Evolutionary conservation across 371 early-diverging fungal genomes (phyloP).

Genomic region (Apophysomyces sp.): DNA sequence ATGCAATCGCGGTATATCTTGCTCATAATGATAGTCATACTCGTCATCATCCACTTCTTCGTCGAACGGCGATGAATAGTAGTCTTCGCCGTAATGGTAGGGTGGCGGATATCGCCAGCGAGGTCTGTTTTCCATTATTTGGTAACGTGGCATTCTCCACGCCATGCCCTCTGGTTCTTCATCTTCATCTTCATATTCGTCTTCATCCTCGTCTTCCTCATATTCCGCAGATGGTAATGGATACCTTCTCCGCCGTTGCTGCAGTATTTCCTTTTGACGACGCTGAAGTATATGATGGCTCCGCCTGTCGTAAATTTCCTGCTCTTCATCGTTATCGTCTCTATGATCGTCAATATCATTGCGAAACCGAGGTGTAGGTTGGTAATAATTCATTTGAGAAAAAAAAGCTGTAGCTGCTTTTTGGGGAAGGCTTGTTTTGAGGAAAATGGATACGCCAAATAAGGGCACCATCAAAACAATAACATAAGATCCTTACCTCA

Average conservation of each 20-base stretch:
- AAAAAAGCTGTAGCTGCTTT: not conserved
- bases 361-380: not conserved
- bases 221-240: not conserved
- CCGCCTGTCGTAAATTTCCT: not conserved
- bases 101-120: not conserved
- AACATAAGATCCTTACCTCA: no score
- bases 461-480: no score
- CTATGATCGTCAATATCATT: not conserved
- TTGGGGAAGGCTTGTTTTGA: no score
- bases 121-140: not conserved
- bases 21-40: not conserved
- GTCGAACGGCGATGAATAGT: not conserved
- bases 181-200: not conserved
- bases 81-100: not conserved
- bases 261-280: not conserved
- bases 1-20: not conserved
- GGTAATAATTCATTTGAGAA: not conserved
- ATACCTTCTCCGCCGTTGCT: not conserved
- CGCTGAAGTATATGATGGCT: not conserved
- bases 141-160: not conserved
- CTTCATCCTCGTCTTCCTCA: not conserved
- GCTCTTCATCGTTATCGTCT: not conserved
- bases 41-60: not conserved
- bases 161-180: not conserved
- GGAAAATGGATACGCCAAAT: no score